Percentiles rank a stretch among this genome's conserved stretches.
phyloP scores from a whole-genome alignment of 1,284 basidiomycete genomes.

The Cutaneotrichosporon mucoides region DNA sequence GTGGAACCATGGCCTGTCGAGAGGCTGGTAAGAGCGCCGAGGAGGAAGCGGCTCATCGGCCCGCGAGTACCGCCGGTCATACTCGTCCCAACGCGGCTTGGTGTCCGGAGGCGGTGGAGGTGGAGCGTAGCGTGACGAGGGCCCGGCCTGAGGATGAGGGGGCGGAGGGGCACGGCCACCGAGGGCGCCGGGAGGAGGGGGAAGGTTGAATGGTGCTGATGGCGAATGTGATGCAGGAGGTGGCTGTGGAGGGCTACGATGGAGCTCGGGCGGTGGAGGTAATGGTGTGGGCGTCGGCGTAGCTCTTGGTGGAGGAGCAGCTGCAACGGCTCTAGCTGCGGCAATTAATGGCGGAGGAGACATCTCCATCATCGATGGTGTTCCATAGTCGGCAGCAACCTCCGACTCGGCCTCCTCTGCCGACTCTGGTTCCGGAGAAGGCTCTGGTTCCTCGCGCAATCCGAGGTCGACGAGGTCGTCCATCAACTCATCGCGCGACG shows the following conservation, averaged over 20 bases:
- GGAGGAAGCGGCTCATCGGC: neutral
- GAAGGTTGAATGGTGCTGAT: neutral
- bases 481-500: constrained; percentile 12
- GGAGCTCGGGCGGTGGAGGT: neutral
- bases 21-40: neutral
- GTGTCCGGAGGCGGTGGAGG: neutral
- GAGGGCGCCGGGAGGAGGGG: neutral
- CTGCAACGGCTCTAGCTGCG: neutral
- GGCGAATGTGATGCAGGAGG: neutral
- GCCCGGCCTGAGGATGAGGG: neutral
- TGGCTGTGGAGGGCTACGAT: neutral
- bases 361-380: neutral
- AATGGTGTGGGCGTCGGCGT: neutral
- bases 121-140: neutral
- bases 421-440: constrained; percentile 9
- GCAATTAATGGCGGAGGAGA: neutral
- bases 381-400: no score
- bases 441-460: constrained; percentile 8
- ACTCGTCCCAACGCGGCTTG: constrained; percentile 8
- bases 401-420: constrained; percentile 5
- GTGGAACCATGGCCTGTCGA: neutral
- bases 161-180: neutral
- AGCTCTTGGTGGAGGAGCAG: neutral
- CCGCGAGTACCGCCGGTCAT: constrained; percentile 1
- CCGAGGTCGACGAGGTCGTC: constrained; percentile 24